A percentile compares a stretch with the other conserved stretches of the same genome.
These are phyloP conservation scores for Nyssa sinensis DNA, from an alignment of 148 eudicot genomes.

Conservation along the genomic window DNA sequence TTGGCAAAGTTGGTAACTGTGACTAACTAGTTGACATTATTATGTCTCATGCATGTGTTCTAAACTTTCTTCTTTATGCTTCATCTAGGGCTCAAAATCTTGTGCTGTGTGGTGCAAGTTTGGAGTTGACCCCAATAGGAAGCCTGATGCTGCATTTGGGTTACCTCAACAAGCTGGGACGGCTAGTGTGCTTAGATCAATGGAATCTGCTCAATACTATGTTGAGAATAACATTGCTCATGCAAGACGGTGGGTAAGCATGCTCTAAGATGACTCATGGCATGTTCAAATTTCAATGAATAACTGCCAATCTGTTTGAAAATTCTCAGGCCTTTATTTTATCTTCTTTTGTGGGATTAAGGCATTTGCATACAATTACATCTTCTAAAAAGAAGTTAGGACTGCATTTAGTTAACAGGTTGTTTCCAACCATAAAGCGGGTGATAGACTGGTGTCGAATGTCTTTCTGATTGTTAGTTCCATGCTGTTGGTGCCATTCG, in stretches of 20 bases:
- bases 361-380: background rate
- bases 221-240: conserved; percentile 63
- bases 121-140: conserved; percentile 41
- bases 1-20: background rate
- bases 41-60: background rate
- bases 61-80: background rate
- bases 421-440: too few species aligned
- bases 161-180: conserved; percentile 47
- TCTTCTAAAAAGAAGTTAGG: background rate
- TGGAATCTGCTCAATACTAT: conserved; percentile 92
- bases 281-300: background rate
- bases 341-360: too few species aligned
- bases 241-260: conserved; percentile 99
- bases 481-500: too few species aligned
- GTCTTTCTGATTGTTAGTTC: too few species aligned
- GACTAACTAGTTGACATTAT: background rate
- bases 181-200: conserved; percentile 67
- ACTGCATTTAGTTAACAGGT: too few species aligned
- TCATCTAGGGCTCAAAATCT: conserved; percentile 62
- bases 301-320: conserved; percentile 1
- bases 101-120: conserved; percentile 91
- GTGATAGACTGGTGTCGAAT: too few species aligned
- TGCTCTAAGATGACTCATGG: conserved; percentile 19
- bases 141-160: conserved; percentile 82
- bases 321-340: too few species aligned